phyloP scores from a whole-genome alignment of 2,329 filamentous ascomycete species.

The Hirsutella thompsonii region DNA sequence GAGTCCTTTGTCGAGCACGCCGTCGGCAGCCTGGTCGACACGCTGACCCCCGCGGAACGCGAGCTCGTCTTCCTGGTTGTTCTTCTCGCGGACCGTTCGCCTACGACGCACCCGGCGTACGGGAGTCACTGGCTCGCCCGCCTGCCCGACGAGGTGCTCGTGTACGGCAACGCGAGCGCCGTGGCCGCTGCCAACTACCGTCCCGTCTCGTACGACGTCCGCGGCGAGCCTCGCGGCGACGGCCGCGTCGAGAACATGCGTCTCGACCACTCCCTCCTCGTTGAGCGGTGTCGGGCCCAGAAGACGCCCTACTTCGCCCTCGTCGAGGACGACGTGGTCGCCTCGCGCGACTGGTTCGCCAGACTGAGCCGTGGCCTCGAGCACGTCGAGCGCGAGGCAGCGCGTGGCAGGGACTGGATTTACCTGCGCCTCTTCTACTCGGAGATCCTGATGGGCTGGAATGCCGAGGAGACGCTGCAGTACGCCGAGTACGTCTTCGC shows the following conservation, averaged over 20 bases:
- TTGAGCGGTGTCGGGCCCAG: constrained; percentile 16
- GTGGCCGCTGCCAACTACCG: constrained; percentile 3
- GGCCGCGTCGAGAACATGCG: constrained; percentile 19
- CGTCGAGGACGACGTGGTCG: constrained; percentile 23
- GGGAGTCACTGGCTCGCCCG: constrained; percentile 16
- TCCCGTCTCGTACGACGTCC: constrained; percentile 11
- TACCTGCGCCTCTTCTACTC: constrained; percentile 26
- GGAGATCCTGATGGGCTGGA: constrained; percentile 24
- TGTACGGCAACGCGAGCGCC: constrained; percentile 12
- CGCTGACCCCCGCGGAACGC: constrained; percentile 16
- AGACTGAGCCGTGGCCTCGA: constrained; percentile 14
- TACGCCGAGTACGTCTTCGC: constrained; percentile 14
- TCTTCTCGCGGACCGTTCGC: constrained; percentile 20
- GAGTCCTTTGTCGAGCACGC: constrained; percentile 16
- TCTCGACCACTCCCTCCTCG: constrained; percentile 18
- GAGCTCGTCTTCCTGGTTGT: constrained; percentile 18
- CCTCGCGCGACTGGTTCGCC: constrained; percentile 19
- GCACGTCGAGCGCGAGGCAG: constrained; percentile 13
- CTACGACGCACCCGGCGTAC: constrained; percentile 17
- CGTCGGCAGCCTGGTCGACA: constrained; percentile 18
- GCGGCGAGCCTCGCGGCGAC: constrained; percentile 11
- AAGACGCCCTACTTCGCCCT: constrained; percentile 20
- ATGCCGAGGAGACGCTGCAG: constrained; percentile 18
- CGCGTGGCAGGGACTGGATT: constrained; percentile 15
- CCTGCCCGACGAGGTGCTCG: constrained; percentile 19